Evolutionary conservation across 2,329 filamentous ascomycete genomes (phyloP).

Genomic region (Claviceps quebecensis): DNA sequence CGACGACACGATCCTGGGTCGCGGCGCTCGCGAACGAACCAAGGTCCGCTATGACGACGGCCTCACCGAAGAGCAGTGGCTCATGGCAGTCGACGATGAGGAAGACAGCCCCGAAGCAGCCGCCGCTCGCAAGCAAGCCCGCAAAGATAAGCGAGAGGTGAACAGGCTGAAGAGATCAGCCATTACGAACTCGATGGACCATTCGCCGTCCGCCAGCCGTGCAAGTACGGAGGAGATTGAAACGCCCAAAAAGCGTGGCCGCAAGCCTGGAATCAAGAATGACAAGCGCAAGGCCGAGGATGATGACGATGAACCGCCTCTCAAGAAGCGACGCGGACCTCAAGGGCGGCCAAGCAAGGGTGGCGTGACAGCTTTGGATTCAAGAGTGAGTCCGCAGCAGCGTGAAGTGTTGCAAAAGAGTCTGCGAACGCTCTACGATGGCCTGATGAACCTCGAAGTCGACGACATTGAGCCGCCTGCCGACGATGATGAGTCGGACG

Average conservation of each 20-base stretch:
- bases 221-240: constrained; percentile 72
- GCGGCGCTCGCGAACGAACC: constrained; percentile 88
- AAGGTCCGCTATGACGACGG: constrained; percentile 94
- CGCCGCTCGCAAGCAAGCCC: constrained; percentile 75
- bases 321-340: constrained; percentile 64
- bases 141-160: constrained; percentile 62
- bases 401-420: constrained; percentile 69
- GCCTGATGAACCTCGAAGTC: constrained; percentile 72
- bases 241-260: constrained; percentile 68
- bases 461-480: constrained; percentile 48
- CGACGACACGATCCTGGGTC: constrained; percentile 61
- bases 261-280: constrained; percentile 57
- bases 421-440: constrained; percentile 62
- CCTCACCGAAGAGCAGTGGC: constrained; percentile 96
- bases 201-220: constrained; percentile 64
- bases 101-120: constrained; percentile 90
- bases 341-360: constrained; percentile 54
- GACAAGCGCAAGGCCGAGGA: constrained; percentile 86
- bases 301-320: constrained; percentile 60
- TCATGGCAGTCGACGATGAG: constrained; percentile 93
- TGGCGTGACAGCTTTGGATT: constrained; percentile 18
- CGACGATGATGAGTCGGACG: constrained; percentile 43
- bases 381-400: constrained; percentile 49
- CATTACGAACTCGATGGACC: constrained; percentile 29
- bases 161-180: constrained; percentile 55